Evolutionary conservation across 2,329 filamentous ascomycete species (phyloP).

Genomic region (Pseudocercospora crystallina): DNA sequence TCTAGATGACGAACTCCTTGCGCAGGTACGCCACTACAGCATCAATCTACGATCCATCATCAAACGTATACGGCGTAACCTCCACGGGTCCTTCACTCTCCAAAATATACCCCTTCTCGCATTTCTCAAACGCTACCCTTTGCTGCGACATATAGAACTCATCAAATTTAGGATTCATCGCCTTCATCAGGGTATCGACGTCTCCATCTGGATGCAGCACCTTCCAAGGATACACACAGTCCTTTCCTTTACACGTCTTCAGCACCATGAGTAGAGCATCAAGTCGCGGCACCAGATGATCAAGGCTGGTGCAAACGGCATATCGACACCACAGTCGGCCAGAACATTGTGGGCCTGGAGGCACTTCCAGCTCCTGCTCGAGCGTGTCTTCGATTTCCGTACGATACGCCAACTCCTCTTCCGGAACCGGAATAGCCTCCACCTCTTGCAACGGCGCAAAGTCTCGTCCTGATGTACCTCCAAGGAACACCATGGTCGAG

Average conservation of each 20-base stretch:
- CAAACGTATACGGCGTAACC: constrained; percentile 12
- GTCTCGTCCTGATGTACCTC: background rate
- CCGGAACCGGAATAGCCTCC: too few species aligned
- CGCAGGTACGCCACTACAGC: too few species aligned
- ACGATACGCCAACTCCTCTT: background rate
- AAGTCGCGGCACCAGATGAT: constrained; percentile 14
- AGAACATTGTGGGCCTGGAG: background rate
- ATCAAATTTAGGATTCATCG: constrained; percentile 12
- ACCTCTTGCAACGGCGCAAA: background rate
- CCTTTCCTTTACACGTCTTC: constrained; percentile 18
- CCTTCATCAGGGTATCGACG: constrained; percentile 13
- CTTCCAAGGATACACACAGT: constrained; percentile 22
- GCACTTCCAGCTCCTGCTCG: background rate
- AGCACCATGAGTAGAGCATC: constrained; percentile 23
- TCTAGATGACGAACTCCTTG: too few species aligned
- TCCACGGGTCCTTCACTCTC: constrained; percentile 20
- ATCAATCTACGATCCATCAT: constrained; percentile 1
- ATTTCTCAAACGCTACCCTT: constrained; percentile 20
- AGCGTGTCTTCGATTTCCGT: background rate
- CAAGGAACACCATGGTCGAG: background rate
- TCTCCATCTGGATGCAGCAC: constrained; percentile 14
- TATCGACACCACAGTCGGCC: background rate
- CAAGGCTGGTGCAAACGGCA: background rate
- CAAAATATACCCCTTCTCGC: constrained; percentile 25
- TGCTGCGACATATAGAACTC: constrained; percentile 18